Evolutionary conservation across 768 basidiomycete genomes (phyloP).

Genomic region (Tephrocybe sp.): DNA sequence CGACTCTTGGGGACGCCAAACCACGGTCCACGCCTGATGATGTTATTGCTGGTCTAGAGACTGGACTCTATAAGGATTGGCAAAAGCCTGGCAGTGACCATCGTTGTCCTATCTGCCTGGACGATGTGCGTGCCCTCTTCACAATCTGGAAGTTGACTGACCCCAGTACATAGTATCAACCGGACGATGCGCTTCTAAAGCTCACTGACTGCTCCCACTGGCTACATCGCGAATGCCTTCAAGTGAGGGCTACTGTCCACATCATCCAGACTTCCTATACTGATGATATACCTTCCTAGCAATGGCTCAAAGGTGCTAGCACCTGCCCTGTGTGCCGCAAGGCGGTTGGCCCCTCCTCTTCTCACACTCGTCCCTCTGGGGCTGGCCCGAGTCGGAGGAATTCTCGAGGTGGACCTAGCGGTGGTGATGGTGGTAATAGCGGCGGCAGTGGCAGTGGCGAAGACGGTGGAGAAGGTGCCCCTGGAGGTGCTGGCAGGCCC

Average conservation of each 20-base stretch:
- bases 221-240: slow-evolving; percentile 75
- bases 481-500: not conserved
- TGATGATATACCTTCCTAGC: slow-evolving; percentile 39
- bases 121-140: slow-evolving; percentile 58
- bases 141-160: slow-evolving; percentile 9
- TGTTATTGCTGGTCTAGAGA: slow-evolving; percentile 59
- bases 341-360: slow-evolving; percentile 34
- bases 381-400: slow-evolving; percentile 13
- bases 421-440: not conserved
- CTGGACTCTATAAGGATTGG: slow-evolving; percentile 69
- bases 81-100: slow-evolving; percentile 62
- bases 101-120: slow-evolving; percentile 82
- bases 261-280: not conserved
- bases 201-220: slow-evolving; percentile 75
- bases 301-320: slow-evolving; percentile 77
- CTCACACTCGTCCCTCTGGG: not conserved
- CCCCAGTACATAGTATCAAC: slow-evolving; percentile 53
- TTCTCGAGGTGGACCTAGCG: slow-evolving; percentile 9
- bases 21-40: slow-evolving; percentile 63
- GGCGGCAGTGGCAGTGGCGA: not conserved
- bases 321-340: slow-evolving; percentile 84
- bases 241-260: slow-evolving; percentile 42
- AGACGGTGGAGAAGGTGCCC: not conserved
- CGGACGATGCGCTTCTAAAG: slow-evolving; percentile 62
- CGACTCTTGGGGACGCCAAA: slow-evolving; percentile 66